Conservation (phyloP, 345 rosid species). For the Eucalyptus coolabah region DNA sequence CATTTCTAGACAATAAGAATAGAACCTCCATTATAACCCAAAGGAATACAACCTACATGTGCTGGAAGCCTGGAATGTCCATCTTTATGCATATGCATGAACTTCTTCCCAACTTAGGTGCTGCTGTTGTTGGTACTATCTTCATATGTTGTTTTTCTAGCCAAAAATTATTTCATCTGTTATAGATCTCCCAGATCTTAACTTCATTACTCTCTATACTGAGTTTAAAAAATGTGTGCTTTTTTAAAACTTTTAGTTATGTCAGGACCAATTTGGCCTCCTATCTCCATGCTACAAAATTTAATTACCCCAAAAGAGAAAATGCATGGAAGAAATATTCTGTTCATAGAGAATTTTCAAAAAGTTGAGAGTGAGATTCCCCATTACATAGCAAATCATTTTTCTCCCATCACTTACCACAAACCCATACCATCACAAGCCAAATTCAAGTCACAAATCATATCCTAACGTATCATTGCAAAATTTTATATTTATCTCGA, state of each 20-base stretch:
- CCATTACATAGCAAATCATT: neutral
- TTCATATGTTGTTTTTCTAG: neutral
- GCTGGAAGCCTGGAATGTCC: neutral
- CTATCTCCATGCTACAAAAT: neutral
- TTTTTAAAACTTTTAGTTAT: neutral
- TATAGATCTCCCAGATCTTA: neutral
- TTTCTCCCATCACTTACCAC: neutral
- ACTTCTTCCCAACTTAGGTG: neutral
- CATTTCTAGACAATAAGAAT: neutral
- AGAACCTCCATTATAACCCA: neutral
- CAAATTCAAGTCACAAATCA: neutral
- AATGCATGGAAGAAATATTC: neutral
- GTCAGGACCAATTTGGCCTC: neutral
- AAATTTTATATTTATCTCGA: neutral
- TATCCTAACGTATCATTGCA: neutral
- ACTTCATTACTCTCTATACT: neutral
- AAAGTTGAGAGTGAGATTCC: neutral
- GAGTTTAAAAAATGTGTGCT: neutral
- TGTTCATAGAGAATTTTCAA: neutral
- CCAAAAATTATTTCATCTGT: neutral
- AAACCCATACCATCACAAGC: neutral
- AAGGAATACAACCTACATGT: neutral
- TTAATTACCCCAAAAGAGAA: neutral
- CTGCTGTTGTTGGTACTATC: neutral
- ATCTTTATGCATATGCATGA: neutral